A percentile compares a stretch with the other conserved stretches of the same genome.
These are phyloP conservation scores for Elsinoe arachidis DNA, from an alignment of 2,329 filamentous ascomycete species.

Conservation along the genomic window DNA sequence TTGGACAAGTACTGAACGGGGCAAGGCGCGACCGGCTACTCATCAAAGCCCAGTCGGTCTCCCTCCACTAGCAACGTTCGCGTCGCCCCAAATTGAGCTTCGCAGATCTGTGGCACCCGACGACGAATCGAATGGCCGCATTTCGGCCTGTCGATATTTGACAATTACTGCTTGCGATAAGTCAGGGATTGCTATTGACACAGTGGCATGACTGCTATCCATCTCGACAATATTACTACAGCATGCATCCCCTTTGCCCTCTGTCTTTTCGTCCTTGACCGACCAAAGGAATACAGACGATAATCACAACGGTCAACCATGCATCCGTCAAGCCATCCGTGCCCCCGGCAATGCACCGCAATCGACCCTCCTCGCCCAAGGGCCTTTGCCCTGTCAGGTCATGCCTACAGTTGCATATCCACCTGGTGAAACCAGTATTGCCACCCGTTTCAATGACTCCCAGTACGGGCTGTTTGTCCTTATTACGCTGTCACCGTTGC, in stretches of 20 bases:
- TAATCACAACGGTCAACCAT: slow-evolving; percentile 8
- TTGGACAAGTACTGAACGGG: slow-evolving; percentile 4
- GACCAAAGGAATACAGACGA: slow-evolving; percentile 11
- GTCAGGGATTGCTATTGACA: neutral
- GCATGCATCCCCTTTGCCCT: neutral
- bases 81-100: slow-evolving; percentile 1
- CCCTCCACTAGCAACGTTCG: slow-evolving; percentile 7
- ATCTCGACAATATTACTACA: no score
- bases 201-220: no score
- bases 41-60: neutral
- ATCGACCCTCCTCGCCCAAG: neutral
- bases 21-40: neutral
- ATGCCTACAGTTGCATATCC: slow-evolving; percentile 9
- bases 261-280: neutral
- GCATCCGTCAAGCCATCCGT: slow-evolving; percentile 12
- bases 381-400: no score
- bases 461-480: slow-evolving; percentile 5
- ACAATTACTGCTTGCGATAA: neutral
- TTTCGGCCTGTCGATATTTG: neutral
- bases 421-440: slow-evolving; percentile 11
- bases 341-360: slow-evolving; percentile 3
- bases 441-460: slow-evolving; percentile 11
- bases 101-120: neutral
- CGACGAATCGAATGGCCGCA: neutral
- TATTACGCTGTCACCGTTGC: slow-evolving; percentile 3